Conservation (phyloP, 1,284 basidiomycete genomes). For the Sanghuangporus weigelae region DNA sequence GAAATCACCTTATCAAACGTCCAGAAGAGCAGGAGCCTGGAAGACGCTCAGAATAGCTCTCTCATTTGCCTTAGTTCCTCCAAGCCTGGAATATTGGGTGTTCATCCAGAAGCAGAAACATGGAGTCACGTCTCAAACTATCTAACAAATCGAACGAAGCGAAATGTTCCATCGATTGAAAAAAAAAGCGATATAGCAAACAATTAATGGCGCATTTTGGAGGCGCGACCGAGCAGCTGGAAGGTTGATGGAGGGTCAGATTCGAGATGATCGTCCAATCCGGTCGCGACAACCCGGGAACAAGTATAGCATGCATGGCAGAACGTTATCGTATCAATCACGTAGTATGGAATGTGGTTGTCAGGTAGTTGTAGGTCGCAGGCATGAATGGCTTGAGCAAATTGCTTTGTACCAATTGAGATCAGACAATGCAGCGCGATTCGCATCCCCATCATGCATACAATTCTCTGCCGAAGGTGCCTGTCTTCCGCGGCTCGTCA, state of each 20-base stretch:
- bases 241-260: not conserved
- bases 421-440: too few species aligned
- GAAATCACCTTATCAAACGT: not conserved
- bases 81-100: not conserved
- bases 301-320: too few species aligned
- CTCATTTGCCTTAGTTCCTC: not conserved
- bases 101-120: not conserved
- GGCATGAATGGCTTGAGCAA: too few species aligned
- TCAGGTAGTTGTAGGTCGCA: too few species aligned
- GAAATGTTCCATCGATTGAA: too few species aligned
- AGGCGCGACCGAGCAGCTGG: not conserved
- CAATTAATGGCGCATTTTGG: not conserved
- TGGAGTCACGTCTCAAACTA: not conserved
- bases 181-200: not conserved
- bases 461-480: too few species aligned
- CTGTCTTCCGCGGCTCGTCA: too few species aligned
- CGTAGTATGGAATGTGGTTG: too few species aligned
- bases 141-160: too few species aligned
- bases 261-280: not conserved
- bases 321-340: too few species aligned
- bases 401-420: too few species aligned
- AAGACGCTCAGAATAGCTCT: not conserved
- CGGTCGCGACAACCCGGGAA: not conserved
- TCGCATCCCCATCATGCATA: too few species aligned
- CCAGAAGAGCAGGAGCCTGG: not conserved